Conservation (phyloP, 768 basidiomycete species). For the Sarcomyxa edulis region DNA sequence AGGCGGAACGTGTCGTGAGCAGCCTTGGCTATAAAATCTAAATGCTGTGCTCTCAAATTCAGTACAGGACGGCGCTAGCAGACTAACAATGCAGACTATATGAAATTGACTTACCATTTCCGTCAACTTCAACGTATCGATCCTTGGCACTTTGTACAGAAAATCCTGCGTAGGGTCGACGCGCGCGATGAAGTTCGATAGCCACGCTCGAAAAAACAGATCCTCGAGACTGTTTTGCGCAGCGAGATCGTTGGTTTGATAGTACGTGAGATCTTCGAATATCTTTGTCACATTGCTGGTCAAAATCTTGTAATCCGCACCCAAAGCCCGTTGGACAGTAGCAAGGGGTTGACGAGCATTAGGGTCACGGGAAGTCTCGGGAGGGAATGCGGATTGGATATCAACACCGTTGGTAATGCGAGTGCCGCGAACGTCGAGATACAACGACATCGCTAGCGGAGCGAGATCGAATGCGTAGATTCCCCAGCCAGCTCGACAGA, state of each 20-base stretch:
- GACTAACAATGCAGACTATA: too few relatives aligned
- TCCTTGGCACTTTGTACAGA: constrained; percentile 35
- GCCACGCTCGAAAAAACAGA: constrained; percentile 42
- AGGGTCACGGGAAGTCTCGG: too few relatives aligned
- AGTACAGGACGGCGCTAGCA: too few relatives aligned
- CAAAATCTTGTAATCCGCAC: too few relatives aligned
- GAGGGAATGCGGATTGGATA: constrained; percentile 47
- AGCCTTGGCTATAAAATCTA: constrained; percentile 41
- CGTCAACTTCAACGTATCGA: constrained; percentile 36
- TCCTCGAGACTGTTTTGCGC: constrained; percentile 26
- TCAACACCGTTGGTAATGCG: constrained; percentile 48
- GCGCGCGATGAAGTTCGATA: constrained; percentile 39
- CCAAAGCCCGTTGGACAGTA: constrained; percentile 36
- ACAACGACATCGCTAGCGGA: constrained; percentile 43
- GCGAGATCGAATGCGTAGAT: constrained; percentile 53
- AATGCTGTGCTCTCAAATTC: constrained; percentile 14
- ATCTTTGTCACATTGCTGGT: too few relatives aligned
- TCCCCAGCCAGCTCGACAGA: constrained; percentile 38
- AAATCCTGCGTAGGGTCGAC: constrained; percentile 35
- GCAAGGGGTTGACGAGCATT: constrained; percentile 33
- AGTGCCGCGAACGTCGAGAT: constrained; percentile 31
- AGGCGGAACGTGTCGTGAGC: constrained; percentile 39
- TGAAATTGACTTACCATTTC: constrained; percentile 32
- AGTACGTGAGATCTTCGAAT: too few relatives aligned
- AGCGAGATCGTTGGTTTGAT: constrained; percentile 17